A percentile compares a stretch with the other conserved stretches of the same genome.
Conservation (phyloP, 2,329 filamentous ascomycete species). For the Aspergillus fumigatiaffinis region DNA sequence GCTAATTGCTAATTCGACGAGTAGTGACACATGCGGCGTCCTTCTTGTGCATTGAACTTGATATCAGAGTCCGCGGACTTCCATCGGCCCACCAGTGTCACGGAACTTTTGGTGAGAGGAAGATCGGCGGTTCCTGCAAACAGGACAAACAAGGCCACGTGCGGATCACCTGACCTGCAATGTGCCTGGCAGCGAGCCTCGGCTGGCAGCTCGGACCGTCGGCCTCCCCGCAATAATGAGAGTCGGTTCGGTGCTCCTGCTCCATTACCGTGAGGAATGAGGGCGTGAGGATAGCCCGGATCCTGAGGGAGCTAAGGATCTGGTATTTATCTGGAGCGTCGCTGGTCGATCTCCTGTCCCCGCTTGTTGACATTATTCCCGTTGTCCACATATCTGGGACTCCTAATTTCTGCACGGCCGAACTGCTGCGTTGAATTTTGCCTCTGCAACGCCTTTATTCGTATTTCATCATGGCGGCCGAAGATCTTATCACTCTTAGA, state of each 20-base stretch:
- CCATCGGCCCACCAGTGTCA: slow-evolving; percentile 6
- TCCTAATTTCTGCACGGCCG: neutral
- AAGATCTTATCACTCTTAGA: slow-evolving; percentile 54
- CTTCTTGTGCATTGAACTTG: neutral
- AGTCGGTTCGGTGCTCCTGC: neutral
- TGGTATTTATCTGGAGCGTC: neutral
- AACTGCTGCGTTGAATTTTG: neutral
- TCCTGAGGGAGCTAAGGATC: neutral
- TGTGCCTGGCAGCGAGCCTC: slow-evolving; percentile 14
- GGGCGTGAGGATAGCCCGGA: neutral
- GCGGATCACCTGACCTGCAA: slow-evolving; percentile 5
- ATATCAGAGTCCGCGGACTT: neutral
- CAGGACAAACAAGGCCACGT: slow-evolving; percentile 18
- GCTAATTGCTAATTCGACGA: neutral
- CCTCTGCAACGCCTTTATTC: neutral
- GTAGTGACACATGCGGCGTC: neutral
- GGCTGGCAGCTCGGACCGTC: slow-evolving; percentile 8
- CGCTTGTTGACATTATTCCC: neutral
- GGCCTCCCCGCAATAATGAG: slow-evolving; percentile 18
- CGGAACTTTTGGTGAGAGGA: slow-evolving; percentile 8
- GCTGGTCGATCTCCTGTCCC: slow-evolving; percentile 1
- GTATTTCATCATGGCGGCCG: slow-evolving; percentile 23
- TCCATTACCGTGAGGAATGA: neutral
- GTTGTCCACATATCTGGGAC: neutral
- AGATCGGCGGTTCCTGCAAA: slow-evolving; percentile 8